A percentile compares a stretch with the other conserved stretches of the same genome.
phyloP scores from a whole-genome alignment of 2,329 filamentous ascomycete species.

The Alternaria triticina region DNA sequence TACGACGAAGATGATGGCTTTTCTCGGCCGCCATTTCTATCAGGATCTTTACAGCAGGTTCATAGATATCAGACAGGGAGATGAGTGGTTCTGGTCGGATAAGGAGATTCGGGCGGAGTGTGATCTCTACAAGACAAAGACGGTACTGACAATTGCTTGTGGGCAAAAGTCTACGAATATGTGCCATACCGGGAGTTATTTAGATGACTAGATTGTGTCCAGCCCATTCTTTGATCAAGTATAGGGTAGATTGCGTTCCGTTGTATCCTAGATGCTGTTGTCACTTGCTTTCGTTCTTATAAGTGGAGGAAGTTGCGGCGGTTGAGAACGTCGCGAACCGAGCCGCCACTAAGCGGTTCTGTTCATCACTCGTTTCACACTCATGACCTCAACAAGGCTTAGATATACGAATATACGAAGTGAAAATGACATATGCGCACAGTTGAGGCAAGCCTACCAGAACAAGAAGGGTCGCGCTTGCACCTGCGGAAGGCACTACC shows the following conservation, averaged over 20 bases:
- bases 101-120: conserved; percentile 32
- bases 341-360: too few species aligned
- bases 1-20: conserved; percentile 33
- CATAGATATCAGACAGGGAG: conserved; percentile 21
- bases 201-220: conserved; percentile 16
- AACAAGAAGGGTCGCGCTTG: neutral
- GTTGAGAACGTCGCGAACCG: neutral
- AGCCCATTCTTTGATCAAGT: neutral
- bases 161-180: conserved; percentile 23
- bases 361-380: neutral
- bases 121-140: conserved; percentile 33
- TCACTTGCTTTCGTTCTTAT: neutral
- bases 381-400: neutral
- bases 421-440: neutral
- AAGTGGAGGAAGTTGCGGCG: neutral
- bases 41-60: conserved; percentile 31
- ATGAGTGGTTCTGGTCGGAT: conserved; percentile 36
- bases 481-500: neutral
- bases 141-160: conserved; percentile 35
- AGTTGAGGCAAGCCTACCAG: neutral
- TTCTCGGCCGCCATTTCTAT: conserved; percentile 35
- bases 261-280: neutral
- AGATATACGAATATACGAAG: neutral
- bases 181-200: conserved; percentile 20
- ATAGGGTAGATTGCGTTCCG: neutral